Evolutionary conservation across 2,329 filamentous ascomycete species (phyloP).

Genomic region (Mariannaea sp.): DNA sequence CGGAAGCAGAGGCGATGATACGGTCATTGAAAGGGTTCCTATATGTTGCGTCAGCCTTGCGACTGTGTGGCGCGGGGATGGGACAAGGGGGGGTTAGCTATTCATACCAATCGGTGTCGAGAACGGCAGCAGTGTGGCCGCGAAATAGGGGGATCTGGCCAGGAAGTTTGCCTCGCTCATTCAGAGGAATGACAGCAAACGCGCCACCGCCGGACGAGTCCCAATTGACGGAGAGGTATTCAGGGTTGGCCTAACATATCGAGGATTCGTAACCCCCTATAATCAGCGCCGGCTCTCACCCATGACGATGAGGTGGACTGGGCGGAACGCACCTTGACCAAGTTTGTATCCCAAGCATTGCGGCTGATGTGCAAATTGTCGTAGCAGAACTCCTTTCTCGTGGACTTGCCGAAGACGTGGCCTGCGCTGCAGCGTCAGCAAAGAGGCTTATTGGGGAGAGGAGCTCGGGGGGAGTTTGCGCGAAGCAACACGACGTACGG

Average conservation of each 20-base stretch:
- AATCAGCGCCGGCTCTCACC: conserved; percentile 32
- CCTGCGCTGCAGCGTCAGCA: conserved; percentile 59
- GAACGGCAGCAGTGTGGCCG: conserved; percentile 91
- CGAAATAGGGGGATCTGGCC: conserved; percentile 94
- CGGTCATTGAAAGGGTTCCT: conserved; percentile 97
- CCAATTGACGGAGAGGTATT: conserved; percentile 98
- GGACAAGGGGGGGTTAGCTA: conserved; percentile 14
- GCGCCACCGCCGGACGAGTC: conserved; percentile 94
- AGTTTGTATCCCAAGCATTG: conserved; percentile 99
- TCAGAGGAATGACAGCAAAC: conserved; percentile 91
- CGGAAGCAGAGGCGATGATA: conserved; percentile 89
- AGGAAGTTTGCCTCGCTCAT: conserved; percentile 87
- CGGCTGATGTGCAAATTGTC: conserved; percentile 96
- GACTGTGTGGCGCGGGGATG: background rate
- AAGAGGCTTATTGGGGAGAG: conserved; percentile 25
- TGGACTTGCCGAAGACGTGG: conserved; percentile 96
- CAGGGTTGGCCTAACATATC: conserved; percentile 77
- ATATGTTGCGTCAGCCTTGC: conserved; percentile 22
- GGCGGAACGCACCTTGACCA: conserved; percentile 77
- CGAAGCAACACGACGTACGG: conserved; percentile 55
- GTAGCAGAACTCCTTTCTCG: conserved; percentile 97
- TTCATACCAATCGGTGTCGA: conserved; percentile 93
- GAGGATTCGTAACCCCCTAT: conserved; percentile 18
- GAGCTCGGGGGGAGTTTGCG: conserved; percentile 36
- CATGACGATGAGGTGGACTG: conserved; percentile 18